These are phyloP conservation scores for Bipolaris zeicola DNA, from an alignment of 2,329 filamentous ascomycete genomes.

Conservation along the genomic window DNA sequence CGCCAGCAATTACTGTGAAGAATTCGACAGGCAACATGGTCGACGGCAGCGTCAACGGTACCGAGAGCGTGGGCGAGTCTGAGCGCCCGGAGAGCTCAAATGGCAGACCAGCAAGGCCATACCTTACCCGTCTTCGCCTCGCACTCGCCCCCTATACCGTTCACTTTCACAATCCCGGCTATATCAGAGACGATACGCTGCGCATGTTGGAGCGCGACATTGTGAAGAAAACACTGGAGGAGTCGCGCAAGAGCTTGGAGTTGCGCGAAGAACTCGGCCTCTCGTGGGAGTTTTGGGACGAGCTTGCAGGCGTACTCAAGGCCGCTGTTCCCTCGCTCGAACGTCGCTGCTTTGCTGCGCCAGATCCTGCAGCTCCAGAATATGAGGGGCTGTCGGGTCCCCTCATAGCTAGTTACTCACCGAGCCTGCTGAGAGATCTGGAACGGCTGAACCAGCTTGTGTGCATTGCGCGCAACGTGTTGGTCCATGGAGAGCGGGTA, in stretches of 20 bases:
- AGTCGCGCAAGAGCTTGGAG: constrained; percentile 61
- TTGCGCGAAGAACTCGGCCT: constrained; percentile 63
- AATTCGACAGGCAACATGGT: constrained; percentile 4
- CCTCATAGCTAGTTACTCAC: constrained; percentile 65
- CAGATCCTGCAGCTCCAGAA: constrained; percentile 61
- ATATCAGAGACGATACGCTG: constrained; percentile 64
- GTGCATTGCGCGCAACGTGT: constrained; percentile 65
- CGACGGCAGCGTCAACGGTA: constrained; percentile 16
- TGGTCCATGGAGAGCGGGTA: constrained; percentile 64
- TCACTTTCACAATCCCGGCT: constrained; percentile 65
- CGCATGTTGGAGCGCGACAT: constrained; percentile 61
- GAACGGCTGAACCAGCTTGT: constrained; percentile 67
- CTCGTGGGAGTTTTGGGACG: constrained; percentile 64
- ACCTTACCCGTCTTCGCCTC: constrained; percentile 53
- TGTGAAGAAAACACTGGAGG: constrained; percentile 65
- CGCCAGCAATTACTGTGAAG: constrained; percentile 8
- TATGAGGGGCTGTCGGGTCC: constrained; percentile 65
- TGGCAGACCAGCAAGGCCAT: constrained; percentile 32
- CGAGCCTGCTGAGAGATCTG: constrained; percentile 64
- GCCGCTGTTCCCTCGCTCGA: constrained; percentile 67
- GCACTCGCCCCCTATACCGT: constrained; percentile 57
- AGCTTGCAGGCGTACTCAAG: constrained; percentile 62
- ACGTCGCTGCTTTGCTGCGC: constrained; percentile 65
- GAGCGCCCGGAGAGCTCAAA: constrained; percentile 24
- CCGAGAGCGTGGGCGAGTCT: constrained; percentile 16